Evolutionary conservation across 106 monocot genomes (phyloP).

Genomic region (Allium fistulosum): DNA sequence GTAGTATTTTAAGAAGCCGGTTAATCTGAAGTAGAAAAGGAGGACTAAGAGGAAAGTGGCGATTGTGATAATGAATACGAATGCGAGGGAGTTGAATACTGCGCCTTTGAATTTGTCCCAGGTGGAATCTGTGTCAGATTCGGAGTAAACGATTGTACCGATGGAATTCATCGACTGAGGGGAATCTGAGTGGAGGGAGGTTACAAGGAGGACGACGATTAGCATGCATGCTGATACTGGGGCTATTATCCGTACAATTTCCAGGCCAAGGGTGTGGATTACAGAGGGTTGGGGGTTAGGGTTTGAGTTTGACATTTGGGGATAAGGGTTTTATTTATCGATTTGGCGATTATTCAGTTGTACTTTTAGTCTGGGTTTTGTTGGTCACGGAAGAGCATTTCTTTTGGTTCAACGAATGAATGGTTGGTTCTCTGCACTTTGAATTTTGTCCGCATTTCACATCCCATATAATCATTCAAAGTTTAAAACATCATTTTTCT

Average conservation of each 20-base stretch:
- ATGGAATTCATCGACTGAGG: conserved; percentile 16
- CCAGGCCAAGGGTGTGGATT: conserved; percentile 64
- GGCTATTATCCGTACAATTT: conserved; percentile 60
- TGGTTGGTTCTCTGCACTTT: no score
- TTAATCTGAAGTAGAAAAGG: conserved; percentile 89
- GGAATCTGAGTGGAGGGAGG: conserved; percentile 25
- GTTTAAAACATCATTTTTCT: no score
- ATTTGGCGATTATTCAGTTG: background rate
- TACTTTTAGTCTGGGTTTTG: no score
- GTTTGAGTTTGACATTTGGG: conserved; percentile 8
- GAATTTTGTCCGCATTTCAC: no score
- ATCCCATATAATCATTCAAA: no score
- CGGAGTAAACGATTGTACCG: conserved; percentile 17
- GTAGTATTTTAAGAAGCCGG: conserved; percentile 56
- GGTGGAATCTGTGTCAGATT: conserved; percentile 18
- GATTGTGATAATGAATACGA: conserved; percentile 42
- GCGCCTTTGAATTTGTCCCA: conserved; percentile 50
- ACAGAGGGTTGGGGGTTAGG: conserved; percentile 2
- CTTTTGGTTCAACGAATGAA: no score
- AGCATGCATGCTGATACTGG: conserved; percentile 87
- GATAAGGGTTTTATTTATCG: background rate
- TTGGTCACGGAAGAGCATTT: no score
- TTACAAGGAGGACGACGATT: conserved; percentile 82
- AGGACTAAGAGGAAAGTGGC: conserved; percentile 66
- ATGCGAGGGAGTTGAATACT: conserved; percentile 41